phyloP scores from a whole-genome alignment of 257 asterid genomes.

The Solanum clarkiae region DNA sequence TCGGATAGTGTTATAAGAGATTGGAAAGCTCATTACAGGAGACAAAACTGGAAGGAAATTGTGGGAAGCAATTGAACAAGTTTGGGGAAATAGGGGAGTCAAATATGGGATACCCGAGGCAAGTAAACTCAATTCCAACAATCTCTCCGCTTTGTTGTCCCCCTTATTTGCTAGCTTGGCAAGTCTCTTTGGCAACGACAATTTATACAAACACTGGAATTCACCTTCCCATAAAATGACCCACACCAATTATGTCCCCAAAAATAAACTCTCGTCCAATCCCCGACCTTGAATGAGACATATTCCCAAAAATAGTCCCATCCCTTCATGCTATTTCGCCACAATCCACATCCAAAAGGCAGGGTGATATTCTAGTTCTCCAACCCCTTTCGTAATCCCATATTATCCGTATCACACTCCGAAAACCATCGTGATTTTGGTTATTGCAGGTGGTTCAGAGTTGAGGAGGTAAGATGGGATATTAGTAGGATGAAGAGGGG shows the following conservation, averaged over 20 bases:
- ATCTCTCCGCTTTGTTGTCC: not conserved
- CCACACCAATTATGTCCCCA: not conserved
- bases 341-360: not conserved
- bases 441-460: no score
- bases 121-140: not conserved
- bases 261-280: not conserved
- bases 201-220: not conserved
- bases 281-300: not conserved
- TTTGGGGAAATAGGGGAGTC: no score
- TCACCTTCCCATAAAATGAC: not conserved
- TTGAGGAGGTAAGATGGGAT: no score
- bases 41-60: no score
- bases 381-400: not conserved
- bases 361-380: not conserved
- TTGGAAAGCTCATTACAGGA: no score
- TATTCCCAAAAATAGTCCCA: not conserved
- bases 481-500: no score
- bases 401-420: not conserved
- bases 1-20: no score
- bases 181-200: not conserved
- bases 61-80: no score
- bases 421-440: no score
- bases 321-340: not conserved
- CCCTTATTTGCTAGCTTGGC: not conserved
- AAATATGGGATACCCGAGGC: no score